Evolutionary conservation across 768 basidiomycete species (phyloP).

Genomic region (Tricholoma flavovirens): DNA sequence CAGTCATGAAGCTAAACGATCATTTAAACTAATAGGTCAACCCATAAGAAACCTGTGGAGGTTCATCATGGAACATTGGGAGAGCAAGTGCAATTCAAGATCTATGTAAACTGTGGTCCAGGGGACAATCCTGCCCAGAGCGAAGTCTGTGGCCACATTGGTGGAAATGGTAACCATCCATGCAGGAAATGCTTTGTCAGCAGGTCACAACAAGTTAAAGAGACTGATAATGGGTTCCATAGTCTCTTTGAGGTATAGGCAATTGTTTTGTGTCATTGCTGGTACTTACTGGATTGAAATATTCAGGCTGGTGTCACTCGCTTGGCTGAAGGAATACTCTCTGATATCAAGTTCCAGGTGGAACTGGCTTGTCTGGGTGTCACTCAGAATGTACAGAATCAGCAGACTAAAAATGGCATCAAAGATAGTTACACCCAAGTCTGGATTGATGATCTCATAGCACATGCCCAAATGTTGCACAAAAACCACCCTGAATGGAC

Average conservation of each 20-base stretch:
- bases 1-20: neutral
- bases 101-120: slow-evolving; percentile 23
- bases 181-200: slow-evolving; percentile 37
- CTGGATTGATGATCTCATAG: slow-evolving; percentile 31
- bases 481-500: slow-evolving; percentile 13
- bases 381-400: slow-evolving; percentile 17
- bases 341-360: slow-evolving; percentile 25
- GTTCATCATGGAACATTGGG: slow-evolving; percentile 23
- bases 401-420: slow-evolving; percentile 28
- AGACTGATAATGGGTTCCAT: slow-evolving; percentile 28
- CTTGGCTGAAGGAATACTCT: slow-evolving; percentile 16
- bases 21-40: slow-evolving; percentile 18
- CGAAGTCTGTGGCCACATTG: slow-evolving; percentile 33
- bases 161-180: slow-evolving; percentile 31
- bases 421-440: slow-evolving; percentile 34
- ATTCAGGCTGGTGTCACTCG: slow-evolving; percentile 20
- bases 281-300: neutral
- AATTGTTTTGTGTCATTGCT: neutral
- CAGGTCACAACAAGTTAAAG: slow-evolving; percentile 27
- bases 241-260: slow-evolving; percentile 24
- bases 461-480: slow-evolving; percentile 14
- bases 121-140: slow-evolving; percentile 38
- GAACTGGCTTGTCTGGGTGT: slow-evolving; percentile 26
- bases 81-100: slow-evolving; percentile 18
- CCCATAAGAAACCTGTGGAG: slow-evolving; percentile 25